A percentile compares a stretch with the other conserved stretches of the same genome.
Evolutionary conservation across 305 asterid species (phyloP).

Genomic region (Petunia hybrid): DNA sequence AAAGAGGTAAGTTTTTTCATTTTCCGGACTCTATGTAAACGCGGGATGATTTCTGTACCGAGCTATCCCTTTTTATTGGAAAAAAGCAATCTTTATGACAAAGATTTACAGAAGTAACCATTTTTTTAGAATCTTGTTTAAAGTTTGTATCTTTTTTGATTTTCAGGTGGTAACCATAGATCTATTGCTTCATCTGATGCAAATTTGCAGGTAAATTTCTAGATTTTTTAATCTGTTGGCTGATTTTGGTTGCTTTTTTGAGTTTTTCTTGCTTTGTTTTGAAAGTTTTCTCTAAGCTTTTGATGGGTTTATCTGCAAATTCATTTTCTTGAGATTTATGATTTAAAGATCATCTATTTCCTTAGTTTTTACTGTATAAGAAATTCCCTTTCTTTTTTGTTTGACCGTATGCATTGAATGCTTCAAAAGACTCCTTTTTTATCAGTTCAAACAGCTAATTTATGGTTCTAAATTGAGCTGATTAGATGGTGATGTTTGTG

Average conservation of each 20-base stretch:
- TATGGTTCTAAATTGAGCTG: conserved; percentile 21
- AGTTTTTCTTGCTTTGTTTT: conserved; percentile 31
- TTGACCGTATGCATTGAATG: conserved; percentile 17
- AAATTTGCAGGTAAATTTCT: conserved; percentile 57
- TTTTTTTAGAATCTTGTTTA: conserved; percentile 29
- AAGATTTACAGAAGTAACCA: background rate
- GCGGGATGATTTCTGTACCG: too few species aligned
- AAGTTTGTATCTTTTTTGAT: conserved; percentile 41
- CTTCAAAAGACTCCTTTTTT: background rate
- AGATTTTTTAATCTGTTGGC: conserved; percentile 37
- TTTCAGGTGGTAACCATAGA: conserved; percentile 70
- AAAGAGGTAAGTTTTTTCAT: conserved; percentile 51
- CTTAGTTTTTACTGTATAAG: background rate
- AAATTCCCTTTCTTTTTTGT: background rate
- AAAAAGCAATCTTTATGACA: background rate
- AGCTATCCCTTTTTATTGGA: too few species aligned
- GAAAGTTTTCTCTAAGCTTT: conserved; percentile 34
- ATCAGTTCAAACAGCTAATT: background rate
- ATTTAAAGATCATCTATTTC: background rate
- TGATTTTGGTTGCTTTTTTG: conserved; percentile 35
- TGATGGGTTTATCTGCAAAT: conserved; percentile 45
- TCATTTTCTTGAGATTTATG: conserved; percentile 16
- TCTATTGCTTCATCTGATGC: conserved; percentile 60
- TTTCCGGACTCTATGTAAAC: conserved; percentile 31
- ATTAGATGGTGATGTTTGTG: background rate